Evolutionary conservation across 768 basidiomycete species (phyloP).

Genomic region (Candolleomyces efflorescens): DNA sequence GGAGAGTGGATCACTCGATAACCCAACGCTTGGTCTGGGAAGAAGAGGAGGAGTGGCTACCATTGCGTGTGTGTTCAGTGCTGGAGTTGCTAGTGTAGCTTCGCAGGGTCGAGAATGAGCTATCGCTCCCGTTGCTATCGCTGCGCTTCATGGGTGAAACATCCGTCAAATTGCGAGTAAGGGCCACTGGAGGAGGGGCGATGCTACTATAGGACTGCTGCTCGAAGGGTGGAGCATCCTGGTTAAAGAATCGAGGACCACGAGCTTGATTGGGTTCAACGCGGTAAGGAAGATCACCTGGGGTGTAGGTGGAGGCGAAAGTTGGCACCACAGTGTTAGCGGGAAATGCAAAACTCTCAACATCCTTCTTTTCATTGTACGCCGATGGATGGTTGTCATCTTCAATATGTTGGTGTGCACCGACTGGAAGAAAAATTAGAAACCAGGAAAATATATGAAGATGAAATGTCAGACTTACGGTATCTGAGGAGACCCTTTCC

Average conservation of each 20-base stretch:
- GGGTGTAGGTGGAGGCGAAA: constrained; percentile 39
- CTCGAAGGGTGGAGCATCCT: constrained; percentile 34
- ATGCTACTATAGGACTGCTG: constrained; percentile 23
- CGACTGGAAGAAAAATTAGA: constrained; percentile 36
- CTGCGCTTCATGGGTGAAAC: constrained; percentile 17
- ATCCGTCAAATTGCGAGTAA: constrained; percentile 31
- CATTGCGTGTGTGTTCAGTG: constrained; percentile 22
- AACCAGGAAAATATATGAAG: constrained; percentile 10
- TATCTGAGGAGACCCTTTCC: constrained; percentile 68
- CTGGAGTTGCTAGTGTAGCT: constrained; percentile 28
- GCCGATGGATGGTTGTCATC: constrained; percentile 18
- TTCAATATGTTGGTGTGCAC: constrained; percentile 44
- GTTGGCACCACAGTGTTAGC: constrained; percentile 51
- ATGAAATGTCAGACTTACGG: constrained; percentile 39
- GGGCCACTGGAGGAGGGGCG: constrained; percentile 28
- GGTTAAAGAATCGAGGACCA: constrained; percentile 48
- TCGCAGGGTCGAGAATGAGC: constrained; percentile 37
- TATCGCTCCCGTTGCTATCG: constrained; percentile 26
- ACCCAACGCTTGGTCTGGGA: constrained; percentile 43
- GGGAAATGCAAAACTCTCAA: constrained; percentile 45
- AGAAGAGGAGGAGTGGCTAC: constrained; percentile 27
- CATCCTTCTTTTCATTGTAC: constrained; percentile 47
- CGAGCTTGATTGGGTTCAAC: constrained; percentile 11
- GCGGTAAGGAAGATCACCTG: constrained; percentile 19
- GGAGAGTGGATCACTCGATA: constrained; percentile 41